Percentiles rank a stretch among this genome's conserved stretches.
These are phyloP conservation scores for Fistulifera pelliculosa DNA, from an alignment of 108 stramenopile genomes.

Conservation along the genomic window DNA sequence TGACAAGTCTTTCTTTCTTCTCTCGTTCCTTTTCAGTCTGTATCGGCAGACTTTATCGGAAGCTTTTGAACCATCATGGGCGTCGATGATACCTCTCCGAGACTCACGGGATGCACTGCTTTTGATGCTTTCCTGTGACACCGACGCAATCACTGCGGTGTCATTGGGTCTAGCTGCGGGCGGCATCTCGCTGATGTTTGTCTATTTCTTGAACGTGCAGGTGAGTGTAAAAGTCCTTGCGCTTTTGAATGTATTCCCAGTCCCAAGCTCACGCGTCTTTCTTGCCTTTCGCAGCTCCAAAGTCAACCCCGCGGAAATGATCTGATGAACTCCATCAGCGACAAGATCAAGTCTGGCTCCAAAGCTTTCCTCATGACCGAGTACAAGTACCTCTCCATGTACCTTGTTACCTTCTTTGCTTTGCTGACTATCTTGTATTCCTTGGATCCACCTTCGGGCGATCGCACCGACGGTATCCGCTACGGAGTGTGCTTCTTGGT, in stretches of 20 bases:
- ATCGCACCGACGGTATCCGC: slow-evolving; percentile 59
- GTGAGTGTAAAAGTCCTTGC: slow-evolving; percentile 20
- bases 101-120: too few relatives aligned
- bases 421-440: slow-evolving; percentile 42
- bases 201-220: slow-evolving; percentile 32
- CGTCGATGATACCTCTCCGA: too few relatives aligned
- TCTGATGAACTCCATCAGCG: slow-evolving; percentile 61
- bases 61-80: too few relatives aligned
- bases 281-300: slow-evolving; percentile 26
- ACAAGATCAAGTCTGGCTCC: slow-evolving; percentile 83
- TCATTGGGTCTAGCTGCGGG: slow-evolving; percentile 37
- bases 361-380: slow-evolving; percentile 85
- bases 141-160: slow-evolving; percentile 29
- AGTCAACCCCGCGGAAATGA: slow-evolving; percentile 43
- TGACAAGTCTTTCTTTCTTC: too few relatives aligned
- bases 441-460: slow-evolving; percentile 35
- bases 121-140: slow-evolving; percentile 31
- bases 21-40: too few relatives aligned
- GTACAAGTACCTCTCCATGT: slow-evolving; percentile 83
- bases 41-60: too few relatives aligned
- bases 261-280: background rate
- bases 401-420: slow-evolving; percentile 52
- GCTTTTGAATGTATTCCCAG: background rate
- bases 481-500: slow-evolving; percentile 75
- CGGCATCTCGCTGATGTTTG: slow-evolving; percentile 37